These are phyloP conservation scores for Medicago ruthenica DNA, from an alignment of 306 rosid species.

Conservation along the genomic window DNA sequence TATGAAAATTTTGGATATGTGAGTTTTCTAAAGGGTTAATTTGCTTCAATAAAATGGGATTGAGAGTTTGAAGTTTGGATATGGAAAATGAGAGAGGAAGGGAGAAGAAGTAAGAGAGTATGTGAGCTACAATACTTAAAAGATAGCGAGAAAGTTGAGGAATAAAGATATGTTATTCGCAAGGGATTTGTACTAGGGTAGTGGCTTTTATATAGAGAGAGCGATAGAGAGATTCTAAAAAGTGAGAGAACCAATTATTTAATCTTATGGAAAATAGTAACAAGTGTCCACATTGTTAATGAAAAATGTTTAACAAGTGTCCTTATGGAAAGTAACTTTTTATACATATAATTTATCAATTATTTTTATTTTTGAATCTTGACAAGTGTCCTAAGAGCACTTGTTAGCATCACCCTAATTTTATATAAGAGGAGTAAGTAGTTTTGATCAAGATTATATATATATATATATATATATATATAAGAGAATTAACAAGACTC, in stretches of 20 bases:
- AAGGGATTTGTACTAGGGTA: slow-evolving; percentile 10
- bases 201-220: background rate
- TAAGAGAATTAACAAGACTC: too few relatives aligned
- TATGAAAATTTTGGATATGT: background rate
- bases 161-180: slow-evolving; percentile 32
- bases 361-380: too few relatives aligned
- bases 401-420: too few relatives aligned
- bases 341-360: too few relatives aligned
- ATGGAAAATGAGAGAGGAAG: slow-evolving; percentile 37
- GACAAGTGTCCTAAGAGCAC: too few relatives aligned
- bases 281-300: too few relatives aligned
- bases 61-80: slow-evolving; percentile 34
- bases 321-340: too few relatives aligned
- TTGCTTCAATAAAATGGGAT: slow-evolving; percentile 24
- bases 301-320: too few relatives aligned
- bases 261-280: too few relatives aligned
- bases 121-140: background rate
- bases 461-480: too few relatives aligned
- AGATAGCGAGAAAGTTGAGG: slow-evolving; percentile 31
- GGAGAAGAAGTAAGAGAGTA: slow-evolving; percentile 23
- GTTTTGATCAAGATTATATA: too few relatives aligned
- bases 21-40: slow-evolving; percentile 30
- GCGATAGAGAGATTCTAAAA: background rate
- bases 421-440: background rate
- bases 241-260: background rate